These are phyloP conservation scores for Myxozyma neotropica DNA, from an alignment of 805 yeast species.

Conservation along the genomic window DNA sequence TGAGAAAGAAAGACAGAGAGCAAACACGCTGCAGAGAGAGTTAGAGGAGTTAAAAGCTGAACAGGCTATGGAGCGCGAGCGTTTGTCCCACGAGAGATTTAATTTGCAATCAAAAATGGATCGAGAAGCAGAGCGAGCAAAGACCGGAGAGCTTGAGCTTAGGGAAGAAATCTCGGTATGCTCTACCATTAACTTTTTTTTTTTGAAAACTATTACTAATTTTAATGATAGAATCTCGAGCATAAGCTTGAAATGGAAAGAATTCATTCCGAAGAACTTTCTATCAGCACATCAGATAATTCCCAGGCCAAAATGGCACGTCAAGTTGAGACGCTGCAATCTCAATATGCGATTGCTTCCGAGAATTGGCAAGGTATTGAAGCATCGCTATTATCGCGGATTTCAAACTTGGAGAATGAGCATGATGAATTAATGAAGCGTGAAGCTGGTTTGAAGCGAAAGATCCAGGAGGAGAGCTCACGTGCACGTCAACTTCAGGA, in stretches of 20 bases:
- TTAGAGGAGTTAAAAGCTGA: conserved; percentile 41
- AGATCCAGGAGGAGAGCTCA: conserved; percentile 15
- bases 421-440: conserved; percentile 45
- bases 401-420: conserved; percentile 51
- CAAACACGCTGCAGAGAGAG: conserved; percentile 39
- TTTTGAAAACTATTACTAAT: conserved; percentile 30
- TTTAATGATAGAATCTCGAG: conserved; percentile 56
- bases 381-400: conserved; percentile 56
- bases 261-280: conserved; percentile 56
- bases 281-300: conserved; percentile 39
- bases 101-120: conserved; percentile 39
- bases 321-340: conserved; percentile 60
- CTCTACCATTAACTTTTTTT: no score
- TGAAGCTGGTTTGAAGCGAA: conserved; percentile 33
- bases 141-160: conserved; percentile 36
- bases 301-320: conserved; percentile 45
- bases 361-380: conserved; percentile 86
- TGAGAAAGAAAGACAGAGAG: conserved; percentile 37
- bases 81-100: conserved; percentile 39
- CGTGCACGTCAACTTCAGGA: conserved; percentile 10
- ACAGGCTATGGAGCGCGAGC: conserved; percentile 43
- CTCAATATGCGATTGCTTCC: conserved; percentile 73
- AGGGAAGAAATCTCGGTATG: conserved; percentile 35
- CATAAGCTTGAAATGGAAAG: conserved; percentile 69
- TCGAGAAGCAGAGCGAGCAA: conserved; percentile 41